Base-by-base conservation (phyloP, 2,329 filamentous ascomycete species). In the Xylariaceae sp. region DNA sequence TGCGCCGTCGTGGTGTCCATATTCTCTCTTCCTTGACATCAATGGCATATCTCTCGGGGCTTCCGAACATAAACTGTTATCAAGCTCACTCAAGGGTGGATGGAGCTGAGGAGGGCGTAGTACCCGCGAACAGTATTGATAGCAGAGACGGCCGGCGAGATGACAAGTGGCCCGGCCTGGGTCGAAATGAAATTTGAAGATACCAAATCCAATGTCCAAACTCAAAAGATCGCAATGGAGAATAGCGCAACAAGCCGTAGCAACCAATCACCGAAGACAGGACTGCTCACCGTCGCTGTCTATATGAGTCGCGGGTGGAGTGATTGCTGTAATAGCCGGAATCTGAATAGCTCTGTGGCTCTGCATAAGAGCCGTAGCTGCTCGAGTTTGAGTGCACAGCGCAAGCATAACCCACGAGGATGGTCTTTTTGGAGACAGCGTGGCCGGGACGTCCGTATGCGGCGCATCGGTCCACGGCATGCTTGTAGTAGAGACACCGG, bases 401-500 rank as follows among this genome's bases (percentile, higher is more conserved):
- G 72, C 91, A 96, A 47, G 87, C 81, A 66, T 94, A 94, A 47
- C 91, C 92, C 19, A 96, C 90, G 17, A 89, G 77, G 47, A 96
- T 88, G 6, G 82, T 88, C 67, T 87, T 86, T 65, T 89, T 85
- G 60, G 90, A 83, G 51, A 92, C 75, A 42, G 64, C 63, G 66
- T 96, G 91, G 43, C 87, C 87, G 45, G 83, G 81, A 54, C 87
- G 84, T 55, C 87, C 88, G 67, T 90, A 90, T 34, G 83, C 78
- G 45, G 84, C 77, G 68, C 91, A 96, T 55, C 88, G 87, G 66
- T 96, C 91, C 63, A 96, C 80, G 44, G 89, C 85, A 69, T 96
- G 92, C 66, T 87, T 81, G 76, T 93, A 90, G 77, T 96, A 95
- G 62, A 93, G 79, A 73, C 91, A 96, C 58, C 85, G 82, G 79